Evolutionary conservation across 768 basidiomycete species (phyloP).

Genomic region (Chalciporus piperatus): DNA sequence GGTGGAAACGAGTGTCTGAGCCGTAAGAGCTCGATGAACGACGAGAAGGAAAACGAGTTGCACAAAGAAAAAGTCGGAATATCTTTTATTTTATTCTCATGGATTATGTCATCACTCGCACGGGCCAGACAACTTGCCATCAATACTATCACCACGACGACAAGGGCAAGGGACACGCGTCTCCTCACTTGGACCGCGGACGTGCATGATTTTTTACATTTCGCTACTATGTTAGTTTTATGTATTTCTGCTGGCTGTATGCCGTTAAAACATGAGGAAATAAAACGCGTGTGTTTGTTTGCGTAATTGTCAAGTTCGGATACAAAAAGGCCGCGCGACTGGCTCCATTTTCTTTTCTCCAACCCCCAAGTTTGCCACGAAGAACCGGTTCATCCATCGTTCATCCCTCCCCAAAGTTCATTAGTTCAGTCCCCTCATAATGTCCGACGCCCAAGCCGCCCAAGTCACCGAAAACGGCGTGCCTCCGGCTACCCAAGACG

Average conservation of each 20-base stretch:
- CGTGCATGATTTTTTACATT: not conserved
- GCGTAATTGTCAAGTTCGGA: conserved; percentile 17
- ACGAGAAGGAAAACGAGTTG: conserved; percentile 11
- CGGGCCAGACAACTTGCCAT: conserved; percentile 9
- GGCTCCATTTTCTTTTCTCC: conserved; percentile 43
- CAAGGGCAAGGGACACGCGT: too few relatives aligned
- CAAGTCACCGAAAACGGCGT: conserved; percentile 79
- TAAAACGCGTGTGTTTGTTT: conserved; percentile 23
- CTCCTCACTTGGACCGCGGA: too few relatives aligned
- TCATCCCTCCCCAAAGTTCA: conserved; percentile 54
- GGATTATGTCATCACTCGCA: conserved; percentile 27
- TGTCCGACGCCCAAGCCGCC: conserved; percentile 92
- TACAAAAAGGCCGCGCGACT: conserved; percentile 38
- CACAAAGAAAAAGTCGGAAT: not conserved
- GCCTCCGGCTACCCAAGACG: conserved; percentile 73
- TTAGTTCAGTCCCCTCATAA: conserved; percentile 58
- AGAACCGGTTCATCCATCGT: conserved; percentile 80
- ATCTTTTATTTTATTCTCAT: not conserved
- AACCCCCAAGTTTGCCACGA: conserved; percentile 83
- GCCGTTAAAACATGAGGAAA: conserved; percentile 45
- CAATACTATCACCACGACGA: not conserved
- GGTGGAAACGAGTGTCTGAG: conserved; percentile 11
- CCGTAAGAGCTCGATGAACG: conserved; percentile 21
- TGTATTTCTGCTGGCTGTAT: not conserved
- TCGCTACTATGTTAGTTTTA: too few relatives aligned